phyloP scores from a whole-genome alignment of 768 basidiomycete species.

The Mycena crocata region DNA sequence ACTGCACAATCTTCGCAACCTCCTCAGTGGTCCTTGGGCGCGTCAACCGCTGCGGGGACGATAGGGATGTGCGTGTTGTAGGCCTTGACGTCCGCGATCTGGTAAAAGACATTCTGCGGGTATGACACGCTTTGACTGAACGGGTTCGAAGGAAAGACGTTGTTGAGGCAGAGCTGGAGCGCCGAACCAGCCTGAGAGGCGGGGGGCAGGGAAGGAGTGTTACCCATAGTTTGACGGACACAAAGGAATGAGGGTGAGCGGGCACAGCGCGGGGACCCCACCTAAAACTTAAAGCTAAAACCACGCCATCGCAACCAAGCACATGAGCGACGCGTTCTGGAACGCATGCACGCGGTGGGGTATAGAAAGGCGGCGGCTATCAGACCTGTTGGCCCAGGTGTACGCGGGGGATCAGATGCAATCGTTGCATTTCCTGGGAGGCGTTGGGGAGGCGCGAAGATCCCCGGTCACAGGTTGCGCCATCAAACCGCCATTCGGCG shows the following conservation, averaged over 20 bases:
- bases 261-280: too few species aligned
- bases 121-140: conserved; percentile 23
- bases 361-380: too few species aligned
- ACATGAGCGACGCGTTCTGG: too few species aligned
- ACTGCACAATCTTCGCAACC: conserved; percentile 33
- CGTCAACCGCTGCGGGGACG: conserved; percentile 39
- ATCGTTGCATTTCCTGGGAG: too few species aligned
- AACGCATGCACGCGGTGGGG: too few species aligned
- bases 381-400: too few species aligned
- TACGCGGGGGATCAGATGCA: too few species aligned
- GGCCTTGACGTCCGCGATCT: conserved; percentile 22
- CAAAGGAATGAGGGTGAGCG: not conserved
- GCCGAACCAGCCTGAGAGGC: conserved; percentile 19
- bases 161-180: conserved; percentile 31
- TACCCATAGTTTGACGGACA: not conserved
- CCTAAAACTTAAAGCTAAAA: too few species aligned
- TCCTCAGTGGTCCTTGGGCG: conserved; percentile 31
- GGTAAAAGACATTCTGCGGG: conserved; percentile 25
- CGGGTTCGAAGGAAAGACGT: conserved; percentile 19
- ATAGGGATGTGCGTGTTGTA: conserved; percentile 32
- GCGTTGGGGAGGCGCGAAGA: too few species aligned
- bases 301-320: too few species aligned
- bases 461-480: too few species aligned
- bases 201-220: conserved; percentile 1
- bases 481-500: too few species aligned